Evolutionary conservation across 2,329 filamentous ascomycete species (phyloP).

Genomic region (Leptographium lundbergii): DNA sequence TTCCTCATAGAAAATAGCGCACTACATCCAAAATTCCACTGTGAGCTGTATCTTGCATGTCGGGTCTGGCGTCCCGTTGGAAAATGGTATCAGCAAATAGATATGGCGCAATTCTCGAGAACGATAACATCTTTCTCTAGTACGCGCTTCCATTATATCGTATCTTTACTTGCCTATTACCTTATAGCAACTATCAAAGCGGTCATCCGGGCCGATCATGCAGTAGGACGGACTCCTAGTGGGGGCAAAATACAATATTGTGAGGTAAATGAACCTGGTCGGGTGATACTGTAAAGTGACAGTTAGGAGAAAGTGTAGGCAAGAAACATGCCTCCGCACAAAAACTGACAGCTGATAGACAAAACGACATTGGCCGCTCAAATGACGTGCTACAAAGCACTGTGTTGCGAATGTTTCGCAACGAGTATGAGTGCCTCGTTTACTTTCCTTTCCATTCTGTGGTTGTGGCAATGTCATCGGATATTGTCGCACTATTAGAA

Average conservation of each 20-base stretch:
- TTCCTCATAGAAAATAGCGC: too few species aligned
- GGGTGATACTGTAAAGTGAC: not conserved
- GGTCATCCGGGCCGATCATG: not conserved
- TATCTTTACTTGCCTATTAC: not conserved
- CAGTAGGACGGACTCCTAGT: not conserved
- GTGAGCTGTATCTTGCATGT: not conserved
- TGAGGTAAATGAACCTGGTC: not conserved
- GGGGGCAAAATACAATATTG: not conserved
- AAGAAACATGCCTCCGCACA: not conserved
- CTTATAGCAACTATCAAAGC: not conserved
- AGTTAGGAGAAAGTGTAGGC: not conserved
- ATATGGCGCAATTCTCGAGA: not conserved
- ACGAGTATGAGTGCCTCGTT: not conserved
- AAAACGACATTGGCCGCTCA: not conserved
- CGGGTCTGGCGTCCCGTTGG: not conserved
- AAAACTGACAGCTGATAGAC: not conserved
- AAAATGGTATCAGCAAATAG: not conserved
- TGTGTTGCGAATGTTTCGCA: not conserved
- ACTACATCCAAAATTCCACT: too few species aligned
- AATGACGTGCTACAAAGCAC: not conserved
- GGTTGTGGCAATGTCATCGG: too few species aligned
- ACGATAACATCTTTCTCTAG: not conserved
- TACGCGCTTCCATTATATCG: not conserved
- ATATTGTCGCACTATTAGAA: too few species aligned
- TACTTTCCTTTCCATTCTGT: not conserved